Base-by-base conservation (phyloP, 2,329 filamentous ascomycete genomes). In the Blastomyces silverae region DNA sequence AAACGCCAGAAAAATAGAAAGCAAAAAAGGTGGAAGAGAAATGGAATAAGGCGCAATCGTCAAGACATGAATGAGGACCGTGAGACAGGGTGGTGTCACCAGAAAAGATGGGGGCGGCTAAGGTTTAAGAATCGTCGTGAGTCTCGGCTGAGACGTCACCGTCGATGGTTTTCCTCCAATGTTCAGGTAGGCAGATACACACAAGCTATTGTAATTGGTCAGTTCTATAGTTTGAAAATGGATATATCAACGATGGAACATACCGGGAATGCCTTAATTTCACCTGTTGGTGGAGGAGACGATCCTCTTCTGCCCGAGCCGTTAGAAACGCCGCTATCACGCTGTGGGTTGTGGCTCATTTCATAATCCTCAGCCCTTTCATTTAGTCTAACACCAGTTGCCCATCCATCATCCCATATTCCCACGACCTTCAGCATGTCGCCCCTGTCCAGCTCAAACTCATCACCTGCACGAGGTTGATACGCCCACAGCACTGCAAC, bases 401-500 rank as follows among this genome's bases (percentile, higher is more conserved):
- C 94, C 94, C 94, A 99, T 58, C 94, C 94, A 75, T 99, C 94
- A 73, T 99, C 94, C 94, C 94, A 99, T 70, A 99, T 99, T 67
- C 94, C 94, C 42, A 97, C 89, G 17, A 99, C 88, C 79, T 97
- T 97, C 73, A 99, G 84, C 92, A 99, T 97, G 74, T 99, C 94
- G 63, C 94, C 94, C 65, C 94, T 87, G 72, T 97, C 94, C 48
- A 99, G 82, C 50, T 91, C 83, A 73, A 97, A 97, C 74, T 99
- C 94, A 72, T 99, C 94, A 39, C 87, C 86, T 4, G 94, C 94
- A 44, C 94, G 89, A 44, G 94, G 93, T 71, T 96, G 91, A 76
- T 99, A 99, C 1, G 94, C 93, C 94, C 94, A 99, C 17, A 99
- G 84, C 2, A 92, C 91, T 17, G 94, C 86, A 53, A 99, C 93